Evolutionary conservation across 163 green algal species (phyloP).

Genomic region (Botryococcus braunii): DNA sequence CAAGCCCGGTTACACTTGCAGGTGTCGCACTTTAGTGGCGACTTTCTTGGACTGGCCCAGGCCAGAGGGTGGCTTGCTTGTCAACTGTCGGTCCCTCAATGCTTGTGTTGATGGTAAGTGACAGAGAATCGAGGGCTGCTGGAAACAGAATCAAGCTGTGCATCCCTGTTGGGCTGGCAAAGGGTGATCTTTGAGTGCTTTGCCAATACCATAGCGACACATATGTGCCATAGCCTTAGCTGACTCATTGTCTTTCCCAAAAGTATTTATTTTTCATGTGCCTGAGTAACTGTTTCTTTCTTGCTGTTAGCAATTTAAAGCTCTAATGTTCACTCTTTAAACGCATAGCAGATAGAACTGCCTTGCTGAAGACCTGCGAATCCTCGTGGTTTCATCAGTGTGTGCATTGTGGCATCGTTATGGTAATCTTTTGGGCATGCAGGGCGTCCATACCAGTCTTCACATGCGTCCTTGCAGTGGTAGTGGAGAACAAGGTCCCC

Average conservation of each 20-base stretch:
- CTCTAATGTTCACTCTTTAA: too few species aligned
- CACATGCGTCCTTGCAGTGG: conserved; percentile 35
- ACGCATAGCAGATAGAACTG: too few species aligned
- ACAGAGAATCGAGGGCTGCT: not conserved
- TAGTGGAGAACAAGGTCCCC: conserved; percentile 39
- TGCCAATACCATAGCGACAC: not conserved
- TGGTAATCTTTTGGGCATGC: not conserved
- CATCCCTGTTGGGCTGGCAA: not conserved
- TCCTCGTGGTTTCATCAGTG: not conserved
- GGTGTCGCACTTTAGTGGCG: too few species aligned
- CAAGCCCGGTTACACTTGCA: too few species aligned
- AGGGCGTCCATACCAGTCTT: conserved; percentile 50
- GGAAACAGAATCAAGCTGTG: not conserved
- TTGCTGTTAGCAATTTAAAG: too few species aligned
- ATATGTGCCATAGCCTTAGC: not conserved
- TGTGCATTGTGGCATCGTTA: too few species aligned
- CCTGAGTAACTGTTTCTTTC: not conserved
- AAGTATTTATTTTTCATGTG: not conserved
- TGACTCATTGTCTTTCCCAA: not conserved
- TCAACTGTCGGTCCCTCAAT: too few species aligned
- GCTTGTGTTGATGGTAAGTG: too few species aligned
- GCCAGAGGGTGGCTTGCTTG: not conserved
- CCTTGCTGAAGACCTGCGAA: not conserved
- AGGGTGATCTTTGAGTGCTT: not conserved
- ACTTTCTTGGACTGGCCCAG: too few species aligned